phyloP scores from a whole-genome alignment of 164 flowering plant genomes.

The Paratinospora sagittata region DNA sequence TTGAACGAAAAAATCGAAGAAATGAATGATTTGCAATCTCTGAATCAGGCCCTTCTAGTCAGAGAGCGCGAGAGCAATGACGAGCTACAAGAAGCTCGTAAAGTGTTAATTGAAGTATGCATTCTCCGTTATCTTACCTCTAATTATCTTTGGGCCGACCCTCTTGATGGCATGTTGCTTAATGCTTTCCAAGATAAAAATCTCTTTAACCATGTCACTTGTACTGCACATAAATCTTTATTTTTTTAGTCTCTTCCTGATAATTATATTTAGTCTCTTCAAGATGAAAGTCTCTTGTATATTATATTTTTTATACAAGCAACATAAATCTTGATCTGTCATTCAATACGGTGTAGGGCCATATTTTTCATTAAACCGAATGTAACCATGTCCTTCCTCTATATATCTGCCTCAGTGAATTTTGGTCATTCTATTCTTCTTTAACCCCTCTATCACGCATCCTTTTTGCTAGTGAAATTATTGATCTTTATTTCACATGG shows the following conservation, averaged over 20 bases:
- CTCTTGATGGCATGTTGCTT: neutral
- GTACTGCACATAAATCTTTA: too few relatives aligned
- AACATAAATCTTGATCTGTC: neutral
- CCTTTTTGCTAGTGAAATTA: neutral
- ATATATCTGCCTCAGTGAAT: neutral
- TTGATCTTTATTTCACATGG: neutral
- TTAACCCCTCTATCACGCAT: neutral
- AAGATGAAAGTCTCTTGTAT: too few relatives aligned
- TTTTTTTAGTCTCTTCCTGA: too few relatives aligned
- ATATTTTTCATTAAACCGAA: neutral
- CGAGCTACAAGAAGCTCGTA: constrained; percentile 66
- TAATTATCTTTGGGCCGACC: neutral
- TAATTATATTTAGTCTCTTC: too few relatives aligned
- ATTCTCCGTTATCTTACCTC: constrained; percentile 1
- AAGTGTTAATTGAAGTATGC: constrained; percentile 44
- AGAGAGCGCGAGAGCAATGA: constrained; percentile 50
- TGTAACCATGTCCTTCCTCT: neutral
- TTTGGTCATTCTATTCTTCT: too few relatives aligned
- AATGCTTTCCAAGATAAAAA: neutral
- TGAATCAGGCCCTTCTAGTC: constrained; percentile 44
- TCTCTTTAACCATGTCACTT: neutral
- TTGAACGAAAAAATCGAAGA: constrained; percentile 59
- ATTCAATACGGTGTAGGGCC: neutral
- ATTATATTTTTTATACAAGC: too few relatives aligned
- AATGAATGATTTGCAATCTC: constrained; percentile 27